phyloP scores from a whole-genome alignment of 371 early-diverging fungal species.

The Gilbertella persicaria region DNA sequence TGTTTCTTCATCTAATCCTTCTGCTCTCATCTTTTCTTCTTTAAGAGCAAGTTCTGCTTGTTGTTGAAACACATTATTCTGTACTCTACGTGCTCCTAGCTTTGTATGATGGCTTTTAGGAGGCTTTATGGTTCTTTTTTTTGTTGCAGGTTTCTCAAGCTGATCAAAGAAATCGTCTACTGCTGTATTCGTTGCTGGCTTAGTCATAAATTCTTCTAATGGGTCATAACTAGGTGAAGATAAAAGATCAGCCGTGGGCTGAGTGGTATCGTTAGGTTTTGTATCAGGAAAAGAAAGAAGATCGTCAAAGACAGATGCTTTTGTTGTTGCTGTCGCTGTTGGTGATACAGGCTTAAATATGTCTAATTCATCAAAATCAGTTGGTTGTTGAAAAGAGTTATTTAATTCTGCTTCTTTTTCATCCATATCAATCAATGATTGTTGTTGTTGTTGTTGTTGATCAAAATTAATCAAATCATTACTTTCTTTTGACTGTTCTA shows the following conservation, averaged over 20 bases:
- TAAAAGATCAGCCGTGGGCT: too few relatives aligned
- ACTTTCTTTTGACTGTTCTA: background rate
- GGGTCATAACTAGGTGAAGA: background rate
- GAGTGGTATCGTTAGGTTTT: background rate
- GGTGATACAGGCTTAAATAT: slow-evolving; percentile 10
- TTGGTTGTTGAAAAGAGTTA: too few relatives aligned
- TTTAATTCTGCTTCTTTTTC: background rate
- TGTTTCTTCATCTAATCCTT: slow-evolving; percentile 8
- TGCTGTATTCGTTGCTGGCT: background rate
- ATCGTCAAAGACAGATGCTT: background rate
- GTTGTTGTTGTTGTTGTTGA: slow-evolving; percentile 3
- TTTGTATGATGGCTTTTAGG: slow-evolving; percentile 6
- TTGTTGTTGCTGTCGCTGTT: background rate
- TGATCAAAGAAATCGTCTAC: slow-evolving; percentile 21
- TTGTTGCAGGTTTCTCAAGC: slow-evolving; percentile 1
- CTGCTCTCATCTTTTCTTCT: slow-evolving; percentile 17
- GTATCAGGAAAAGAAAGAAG: background rate
- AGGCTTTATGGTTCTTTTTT: slow-evolving; percentile 9
- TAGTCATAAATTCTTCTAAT: background rate
- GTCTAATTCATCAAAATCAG: slow-evolving; percentile 13
- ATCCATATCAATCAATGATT: slow-evolving; percentile 10
- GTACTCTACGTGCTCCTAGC: slow-evolving; percentile 24
- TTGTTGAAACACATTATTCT: slow-evolving; percentile 23
- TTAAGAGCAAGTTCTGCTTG: slow-evolving; percentile 12
- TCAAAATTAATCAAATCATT: slow-evolving; percentile 12